A percentile compares a stretch with the other conserved stretches of the same genome.
Conservation (phyloP, 768 basidiomycete genomes). For the Tulasnella sp. region DNA sequence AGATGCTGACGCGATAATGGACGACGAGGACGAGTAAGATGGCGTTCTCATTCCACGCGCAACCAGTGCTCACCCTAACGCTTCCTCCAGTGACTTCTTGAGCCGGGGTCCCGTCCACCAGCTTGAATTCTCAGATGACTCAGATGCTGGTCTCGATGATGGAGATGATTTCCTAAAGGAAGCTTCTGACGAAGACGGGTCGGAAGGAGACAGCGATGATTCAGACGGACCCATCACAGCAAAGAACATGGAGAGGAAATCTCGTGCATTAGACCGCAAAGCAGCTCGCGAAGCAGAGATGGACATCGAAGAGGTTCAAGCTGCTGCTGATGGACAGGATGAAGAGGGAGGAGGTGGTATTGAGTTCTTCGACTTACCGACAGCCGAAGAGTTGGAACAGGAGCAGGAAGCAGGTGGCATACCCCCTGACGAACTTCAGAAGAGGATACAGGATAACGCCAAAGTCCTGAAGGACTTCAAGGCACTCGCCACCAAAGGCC, state of each 20-base stretch:
- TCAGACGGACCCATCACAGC: conserved; percentile 54
- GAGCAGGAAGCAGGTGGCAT: conserved; percentile 63
- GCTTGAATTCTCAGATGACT: conserved; percentile 43
- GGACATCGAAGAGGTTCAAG: conserved; percentile 32
- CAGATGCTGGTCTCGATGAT: conserved; percentile 36
- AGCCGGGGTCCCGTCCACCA: conserved; percentile 24
- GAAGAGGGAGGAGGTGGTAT: conserved; percentile 34
- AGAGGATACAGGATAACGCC: conserved; percentile 70
- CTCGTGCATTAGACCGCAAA: conserved; percentile 63
- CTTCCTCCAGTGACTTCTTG: background rate
- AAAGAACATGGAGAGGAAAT: conserved; percentile 74
- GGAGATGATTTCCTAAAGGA: conserved; percentile 34
- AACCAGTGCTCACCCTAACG: background rate
- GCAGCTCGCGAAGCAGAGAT: conserved; percentile 61
- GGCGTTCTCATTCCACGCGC: background rate
- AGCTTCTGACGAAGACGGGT: conserved; percentile 35
- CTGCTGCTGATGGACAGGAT: conserved; percentile 37
- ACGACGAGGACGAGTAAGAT: conserved; percentile 30
- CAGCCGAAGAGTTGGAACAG: conserved; percentile 59
- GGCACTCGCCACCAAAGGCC: conserved; percentile 53
- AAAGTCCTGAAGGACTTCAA: conserved; percentile 66
- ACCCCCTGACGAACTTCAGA: conserved; percentile 67
- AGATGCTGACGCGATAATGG: conserved; percentile 44
- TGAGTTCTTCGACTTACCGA: conserved; percentile 57
- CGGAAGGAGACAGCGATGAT: conserved; percentile 38